A percentile compares a stretch with the other conserved stretches of the same genome.
These are phyloP conservation scores for Xanthoconium stramineum DNA, from an alignment of 768 basidiomycete genomes.

Conservation along the genomic window DNA sequence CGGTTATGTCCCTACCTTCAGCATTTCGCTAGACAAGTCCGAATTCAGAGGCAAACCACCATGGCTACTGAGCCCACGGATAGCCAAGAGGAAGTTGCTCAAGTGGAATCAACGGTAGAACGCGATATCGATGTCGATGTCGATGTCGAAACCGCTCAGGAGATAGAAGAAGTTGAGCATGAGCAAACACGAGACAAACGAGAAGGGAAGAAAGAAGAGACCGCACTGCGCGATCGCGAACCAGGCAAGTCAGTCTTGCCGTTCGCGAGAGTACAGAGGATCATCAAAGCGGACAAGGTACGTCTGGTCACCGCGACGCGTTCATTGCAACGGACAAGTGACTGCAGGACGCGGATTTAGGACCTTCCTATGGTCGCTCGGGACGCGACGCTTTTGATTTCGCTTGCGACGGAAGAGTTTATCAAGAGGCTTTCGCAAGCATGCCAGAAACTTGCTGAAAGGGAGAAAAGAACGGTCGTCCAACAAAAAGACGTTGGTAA, in stretches of 20 bases:
- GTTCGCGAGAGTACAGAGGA: slow-evolving; percentile 74
- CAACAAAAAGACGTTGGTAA: slow-evolving; percentile 79
- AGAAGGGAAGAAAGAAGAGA: slow-evolving; percentile 20
- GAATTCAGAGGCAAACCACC: background rate
- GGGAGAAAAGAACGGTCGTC: slow-evolving; percentile 71
- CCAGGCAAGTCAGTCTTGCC: slow-evolving; percentile 75
- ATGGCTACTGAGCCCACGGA: slow-evolving; percentile 17
- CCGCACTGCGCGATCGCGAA: slow-evolving; percentile 31
- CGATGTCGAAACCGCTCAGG: slow-evolving; percentile 12
- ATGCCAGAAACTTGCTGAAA: slow-evolving; percentile 63
- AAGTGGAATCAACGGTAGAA: slow-evolving; percentile 1
- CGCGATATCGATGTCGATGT: background rate
- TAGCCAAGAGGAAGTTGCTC: slow-evolving; percentile 5
- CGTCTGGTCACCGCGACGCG: slow-evolving; percentile 11
- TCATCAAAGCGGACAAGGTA: slow-evolving; percentile 84
- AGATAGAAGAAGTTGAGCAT: background rate
- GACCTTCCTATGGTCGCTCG: slow-evolving; percentile 72
- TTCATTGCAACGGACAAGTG: background rate
- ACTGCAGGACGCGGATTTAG: slow-evolving; percentile 34
- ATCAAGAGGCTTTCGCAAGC: slow-evolving; percentile 72
- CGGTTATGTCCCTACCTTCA: background rate
- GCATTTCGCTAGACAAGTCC: background rate
- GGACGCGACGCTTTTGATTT: slow-evolving; percentile 77
- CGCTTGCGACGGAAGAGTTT: slow-evolving; percentile 86
- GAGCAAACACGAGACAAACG: slow-evolving; percentile 12